Conservation (phyloP, 2,329 filamentous ascomycete genomes). For the Pseudomassariella vexata region DNA sequence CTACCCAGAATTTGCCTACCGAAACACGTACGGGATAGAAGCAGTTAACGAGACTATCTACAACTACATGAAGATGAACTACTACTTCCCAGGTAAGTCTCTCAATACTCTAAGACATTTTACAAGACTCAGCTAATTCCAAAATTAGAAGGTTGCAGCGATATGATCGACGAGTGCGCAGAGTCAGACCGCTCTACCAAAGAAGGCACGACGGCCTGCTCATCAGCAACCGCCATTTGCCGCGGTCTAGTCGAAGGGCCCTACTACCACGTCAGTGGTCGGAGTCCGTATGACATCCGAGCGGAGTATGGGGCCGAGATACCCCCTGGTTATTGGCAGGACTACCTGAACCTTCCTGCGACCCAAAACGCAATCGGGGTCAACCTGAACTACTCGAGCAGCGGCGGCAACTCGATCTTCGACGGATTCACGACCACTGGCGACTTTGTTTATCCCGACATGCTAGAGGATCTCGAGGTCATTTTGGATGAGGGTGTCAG, state of each 20-base stretch:
- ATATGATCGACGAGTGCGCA: slow-evolving; percentile 46
- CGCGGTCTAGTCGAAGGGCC: slow-evolving; percentile 49
- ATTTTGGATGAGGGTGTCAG: slow-evolving; percentile 59
- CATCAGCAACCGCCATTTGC: slow-evolving; percentile 49
- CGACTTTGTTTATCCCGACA: slow-evolving; percentile 59
- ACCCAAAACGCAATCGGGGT: slow-evolving; percentile 51
- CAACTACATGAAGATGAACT: slow-evolving; percentile 47
- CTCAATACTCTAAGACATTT: slow-evolving; percentile 5
- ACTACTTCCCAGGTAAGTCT: slow-evolving; percentile 20
- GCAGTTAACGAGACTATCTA: slow-evolving; percentile 53
- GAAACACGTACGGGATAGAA: slow-evolving; percentile 38
- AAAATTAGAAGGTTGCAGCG: slow-evolving; percentile 43
- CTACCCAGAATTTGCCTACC: slow-evolving; percentile 32
- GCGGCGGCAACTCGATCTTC: slow-evolving; percentile 39
- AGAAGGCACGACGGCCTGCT: slow-evolving; percentile 40
- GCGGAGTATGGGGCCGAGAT: slow-evolving; percentile 48
- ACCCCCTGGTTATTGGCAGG: slow-evolving; percentile 53
- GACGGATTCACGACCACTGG: slow-evolving; percentile 42
- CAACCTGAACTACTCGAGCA: slow-evolving; percentile 41
- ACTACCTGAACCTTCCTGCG: slow-evolving; percentile 57
- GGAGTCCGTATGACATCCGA: slow-evolving; percentile 58
- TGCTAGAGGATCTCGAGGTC: slow-evolving; percentile 52
- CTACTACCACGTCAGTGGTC: slow-evolving; percentile 47
- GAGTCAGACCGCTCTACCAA: slow-evolving; percentile 31
- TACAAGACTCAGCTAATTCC: slow-evolving; percentile 5